Evolutionary conservation across 345 rosid genomes (phyloP).

Genomic region (Murraya koenigii): DNA sequence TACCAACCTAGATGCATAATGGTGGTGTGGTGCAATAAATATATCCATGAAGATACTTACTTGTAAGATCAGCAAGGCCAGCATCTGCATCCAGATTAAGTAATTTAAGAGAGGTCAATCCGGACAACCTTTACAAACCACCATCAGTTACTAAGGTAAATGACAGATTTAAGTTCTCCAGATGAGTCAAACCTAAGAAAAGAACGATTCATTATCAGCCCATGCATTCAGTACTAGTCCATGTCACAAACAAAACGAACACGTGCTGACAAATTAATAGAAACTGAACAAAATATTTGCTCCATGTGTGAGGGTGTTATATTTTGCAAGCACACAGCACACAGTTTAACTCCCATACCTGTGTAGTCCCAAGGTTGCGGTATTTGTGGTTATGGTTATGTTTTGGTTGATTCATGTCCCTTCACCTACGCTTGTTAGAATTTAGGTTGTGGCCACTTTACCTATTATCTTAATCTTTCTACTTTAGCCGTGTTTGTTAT

Average conservation of each 20-base stretch:
- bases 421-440: too few species aligned
- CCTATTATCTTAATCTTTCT: too few species aligned
- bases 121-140: slow-evolving; percentile 46
- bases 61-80: slow-evolving; percentile 54
- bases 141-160: slow-evolving; percentile 50
- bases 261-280: neutral
- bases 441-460: too few species aligned
- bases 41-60: slow-evolving; percentile 22
- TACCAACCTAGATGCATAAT: neutral
- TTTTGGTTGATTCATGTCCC: too few species aligned
- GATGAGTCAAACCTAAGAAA: slow-evolving; percentile 40
- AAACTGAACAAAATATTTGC: neutral
- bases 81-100: slow-evolving; percentile 61
- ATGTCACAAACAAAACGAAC: neutral
- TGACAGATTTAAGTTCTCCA: slow-evolving; percentile 58
- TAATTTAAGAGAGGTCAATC: slow-evolving; percentile 47
- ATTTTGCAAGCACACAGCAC: neutral
- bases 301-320: too few species aligned
- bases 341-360: neutral
- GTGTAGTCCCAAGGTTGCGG: too few species aligned
- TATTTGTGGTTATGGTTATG: too few species aligned
- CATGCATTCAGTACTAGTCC: neutral
- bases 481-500: too few species aligned
- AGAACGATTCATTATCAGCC: slow-evolving; percentile 4
- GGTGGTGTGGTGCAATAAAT: neutral